These are phyloP conservation scores for Trichophyton verrucosum DNA, from an alignment of 2,329 filamentous ascomycete genomes.

Conservation along the genomic window DNA sequence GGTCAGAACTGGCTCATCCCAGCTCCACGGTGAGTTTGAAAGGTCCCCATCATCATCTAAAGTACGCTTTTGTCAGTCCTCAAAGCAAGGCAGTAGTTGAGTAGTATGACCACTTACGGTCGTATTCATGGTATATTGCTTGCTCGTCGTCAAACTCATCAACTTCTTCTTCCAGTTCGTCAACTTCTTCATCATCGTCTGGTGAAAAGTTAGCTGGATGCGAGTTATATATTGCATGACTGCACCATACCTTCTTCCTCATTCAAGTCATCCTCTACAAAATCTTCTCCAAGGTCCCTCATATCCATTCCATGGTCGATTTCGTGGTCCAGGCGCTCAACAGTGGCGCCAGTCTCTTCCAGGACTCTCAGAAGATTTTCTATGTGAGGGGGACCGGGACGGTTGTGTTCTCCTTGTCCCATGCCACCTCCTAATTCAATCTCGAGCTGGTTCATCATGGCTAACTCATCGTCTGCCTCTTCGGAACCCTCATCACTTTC, in stretches of 20 bases:
- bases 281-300: conserved; percentile 36
- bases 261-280: conserved; percentile 41
- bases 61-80: neutral
- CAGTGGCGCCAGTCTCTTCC: conserved; percentile 30
- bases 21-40: conserved; percentile 34
- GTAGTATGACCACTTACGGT: conserved; percentile 20
- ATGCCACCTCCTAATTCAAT: conserved; percentile 29
- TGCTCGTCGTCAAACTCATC: conserved; percentile 36
- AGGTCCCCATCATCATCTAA: conserved; percentile 25
- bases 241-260: conserved; percentile 41
- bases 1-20: conserved; percentile 40
- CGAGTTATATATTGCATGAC: neutral
- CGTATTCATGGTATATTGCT: conserved; percentile 29
- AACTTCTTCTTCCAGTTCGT: conserved; percentile 25
- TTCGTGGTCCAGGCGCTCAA: conserved; percentile 32
- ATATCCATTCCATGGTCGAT: conserved; percentile 34
- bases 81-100: conserved; percentile 18
- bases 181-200: conserved; percentile 45
- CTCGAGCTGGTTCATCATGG: conserved; percentile 34
- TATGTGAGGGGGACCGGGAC: conserved; percentile 27
- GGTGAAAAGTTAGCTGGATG: conserved; percentile 26
- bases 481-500: conserved; percentile 38
- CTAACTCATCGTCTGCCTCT: conserved; percentile 32
- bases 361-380: conserved; percentile 37
- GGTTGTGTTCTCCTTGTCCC: conserved; percentile 28